Evolutionary conservation across 1,284 basidiomycete genomes (phyloP).

Genomic region (Trichosporon coremiiforme): DNA sequence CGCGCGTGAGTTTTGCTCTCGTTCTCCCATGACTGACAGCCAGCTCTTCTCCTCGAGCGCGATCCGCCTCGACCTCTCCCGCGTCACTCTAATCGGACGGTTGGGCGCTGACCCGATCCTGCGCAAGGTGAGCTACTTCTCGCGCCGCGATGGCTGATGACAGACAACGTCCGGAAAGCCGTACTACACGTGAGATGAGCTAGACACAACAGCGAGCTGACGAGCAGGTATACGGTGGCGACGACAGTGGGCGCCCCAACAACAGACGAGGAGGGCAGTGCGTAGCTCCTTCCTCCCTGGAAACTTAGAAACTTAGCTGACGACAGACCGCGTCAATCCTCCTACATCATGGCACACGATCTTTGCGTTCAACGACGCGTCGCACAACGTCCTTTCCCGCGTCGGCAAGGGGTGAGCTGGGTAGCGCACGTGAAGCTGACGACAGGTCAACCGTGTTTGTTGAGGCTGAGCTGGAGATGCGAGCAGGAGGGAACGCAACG

Average conservation of each 20-base stretch:
- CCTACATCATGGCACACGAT: slow-evolving; percentile 52
- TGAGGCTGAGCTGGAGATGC: slow-evolving; percentile 53
- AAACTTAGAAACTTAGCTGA: too few species aligned
- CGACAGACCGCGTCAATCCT: slow-evolving; percentile 30
- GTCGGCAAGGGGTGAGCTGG: slow-evolving; percentile 48
- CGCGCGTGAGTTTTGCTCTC: slow-evolving; percentile 21
- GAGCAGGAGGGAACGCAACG: slow-evolving; percentile 30
- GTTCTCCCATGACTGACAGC: neutral
- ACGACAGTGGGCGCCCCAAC: slow-evolving; percentile 35
- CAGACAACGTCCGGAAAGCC: slow-evolving; percentile 46
- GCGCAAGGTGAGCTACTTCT: slow-evolving; percentile 32
- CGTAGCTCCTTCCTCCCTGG: slow-evolving; percentile 17
- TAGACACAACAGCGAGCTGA: neutral
- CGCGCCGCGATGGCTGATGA: slow-evolving; percentile 9
- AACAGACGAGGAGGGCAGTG: slow-evolving; percentile 35
- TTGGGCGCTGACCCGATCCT: slow-evolving; percentile 48
- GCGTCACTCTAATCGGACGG: slow-evolving; percentile 48
- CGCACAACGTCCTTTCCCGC: slow-evolving; percentile 36
- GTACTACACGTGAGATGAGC: slow-evolving; percentile 40
- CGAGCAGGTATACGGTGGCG: slow-evolving; percentile 47
- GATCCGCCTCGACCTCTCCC: slow-evolving; percentile 37
- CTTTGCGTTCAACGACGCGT: slow-evolving; percentile 47
- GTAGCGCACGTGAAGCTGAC: neutral
- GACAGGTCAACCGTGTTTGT: slow-evolving; percentile 48
- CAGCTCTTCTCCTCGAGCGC: slow-evolving; percentile 5